Evolutionary conservation across 2,329 filamentous ascomycete genomes (phyloP).

Genomic region (Penicillium sp.): DNA sequence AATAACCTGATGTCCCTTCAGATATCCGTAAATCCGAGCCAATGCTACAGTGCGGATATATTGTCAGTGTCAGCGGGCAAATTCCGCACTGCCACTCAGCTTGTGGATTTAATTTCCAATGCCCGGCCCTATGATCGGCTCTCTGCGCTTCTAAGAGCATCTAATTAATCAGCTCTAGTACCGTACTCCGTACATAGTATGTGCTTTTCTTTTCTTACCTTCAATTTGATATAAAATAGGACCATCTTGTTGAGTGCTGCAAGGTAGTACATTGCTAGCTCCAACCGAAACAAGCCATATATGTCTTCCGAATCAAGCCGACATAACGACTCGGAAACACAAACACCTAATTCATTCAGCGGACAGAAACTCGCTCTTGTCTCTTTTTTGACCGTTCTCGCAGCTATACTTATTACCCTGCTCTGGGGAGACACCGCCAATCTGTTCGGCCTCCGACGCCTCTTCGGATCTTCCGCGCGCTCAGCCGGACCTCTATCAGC

Average conservation of each 20-base stretch:
- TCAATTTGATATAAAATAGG: not conserved
- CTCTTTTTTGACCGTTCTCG: constrained; percentile 17
- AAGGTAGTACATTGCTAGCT: not conserved
- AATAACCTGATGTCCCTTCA: not conserved
- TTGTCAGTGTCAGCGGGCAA: constrained; percentile 11
- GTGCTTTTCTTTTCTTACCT: not conserved
- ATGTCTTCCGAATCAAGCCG: constrained; percentile 23
- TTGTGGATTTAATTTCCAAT: constrained; percentile 2
- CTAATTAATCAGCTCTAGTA: not conserved
- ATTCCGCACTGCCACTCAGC: constrained; percentile 27
- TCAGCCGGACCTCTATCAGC: constrained; percentile 5
- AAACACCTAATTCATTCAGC: not conserved
- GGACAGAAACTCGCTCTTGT: constrained; percentile 13
- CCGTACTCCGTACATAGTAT: not conserved
- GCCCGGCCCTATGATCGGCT: constrained; percentile 19
- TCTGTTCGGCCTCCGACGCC: constrained; percentile 28
- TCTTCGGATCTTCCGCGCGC: constrained; percentile 18
- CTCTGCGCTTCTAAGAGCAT: constrained; percentile 6
- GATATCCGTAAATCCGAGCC: constrained; percentile 10
- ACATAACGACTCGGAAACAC: constrained; percentile 1
- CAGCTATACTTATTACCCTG: constrained; percentile 22
- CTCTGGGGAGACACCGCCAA: constrained; percentile 23
- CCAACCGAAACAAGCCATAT: constrained; percentile 3
- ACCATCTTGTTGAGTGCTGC: not conserved
- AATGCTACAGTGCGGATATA: not conserved